These are phyloP conservation scores for Lactarius sp. DNA, from an alignment of 768 basidiomycete genomes.

Conservation along the genomic window DNA sequence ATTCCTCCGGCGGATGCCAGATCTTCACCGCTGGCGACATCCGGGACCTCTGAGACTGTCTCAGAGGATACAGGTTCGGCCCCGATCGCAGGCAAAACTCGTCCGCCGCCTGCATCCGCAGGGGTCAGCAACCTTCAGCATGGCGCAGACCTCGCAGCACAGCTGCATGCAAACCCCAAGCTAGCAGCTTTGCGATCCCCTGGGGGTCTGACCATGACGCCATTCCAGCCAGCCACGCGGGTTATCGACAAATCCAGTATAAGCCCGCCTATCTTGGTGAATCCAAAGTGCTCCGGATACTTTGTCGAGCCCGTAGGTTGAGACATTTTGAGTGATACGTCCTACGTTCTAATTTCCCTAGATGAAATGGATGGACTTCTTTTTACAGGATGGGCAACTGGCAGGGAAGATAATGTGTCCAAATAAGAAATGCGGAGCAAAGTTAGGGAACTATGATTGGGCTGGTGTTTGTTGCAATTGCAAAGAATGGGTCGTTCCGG, in stretches of 20 bases:
- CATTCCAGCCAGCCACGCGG: conserved; percentile 14
- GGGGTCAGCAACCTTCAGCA: conserved; percentile 27
- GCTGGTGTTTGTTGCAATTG: conserved; percentile 90
- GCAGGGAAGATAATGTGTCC: conserved; percentile 91
- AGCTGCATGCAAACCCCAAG: conserved; percentile 44
- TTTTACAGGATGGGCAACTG: conserved; percentile 67
- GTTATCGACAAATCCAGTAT: conserved; percentile 23
- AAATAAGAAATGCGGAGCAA: conserved; percentile 82
- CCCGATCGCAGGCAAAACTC: conserved; percentile 6
- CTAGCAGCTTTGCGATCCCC: conserved; percentile 44
- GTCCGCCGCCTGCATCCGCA: conserved; percentile 20
- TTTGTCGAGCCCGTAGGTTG: conserved; percentile 87
- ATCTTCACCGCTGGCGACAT: conserved; percentile 10
- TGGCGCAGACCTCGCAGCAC: conserved; percentile 40
- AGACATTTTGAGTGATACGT: background rate
- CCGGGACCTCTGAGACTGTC: conserved; percentile 7
- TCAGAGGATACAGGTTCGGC: conserved; percentile 2
- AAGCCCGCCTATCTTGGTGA: conserved; percentile 65
- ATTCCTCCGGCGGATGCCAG: background rate
- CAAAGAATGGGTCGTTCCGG: conserved; percentile 88
- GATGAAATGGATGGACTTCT: conserved; percentile 96
- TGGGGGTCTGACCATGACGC: conserved; percentile 28
- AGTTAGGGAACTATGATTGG: conserved; percentile 97
- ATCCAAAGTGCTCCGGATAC: conserved; percentile 90
- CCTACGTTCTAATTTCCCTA: conserved; percentile 13